Evolutionary conservation across 2,329 filamentous ascomycete genomes (phyloP).

Genomic region (Neonectria neomacrospora): DNA sequence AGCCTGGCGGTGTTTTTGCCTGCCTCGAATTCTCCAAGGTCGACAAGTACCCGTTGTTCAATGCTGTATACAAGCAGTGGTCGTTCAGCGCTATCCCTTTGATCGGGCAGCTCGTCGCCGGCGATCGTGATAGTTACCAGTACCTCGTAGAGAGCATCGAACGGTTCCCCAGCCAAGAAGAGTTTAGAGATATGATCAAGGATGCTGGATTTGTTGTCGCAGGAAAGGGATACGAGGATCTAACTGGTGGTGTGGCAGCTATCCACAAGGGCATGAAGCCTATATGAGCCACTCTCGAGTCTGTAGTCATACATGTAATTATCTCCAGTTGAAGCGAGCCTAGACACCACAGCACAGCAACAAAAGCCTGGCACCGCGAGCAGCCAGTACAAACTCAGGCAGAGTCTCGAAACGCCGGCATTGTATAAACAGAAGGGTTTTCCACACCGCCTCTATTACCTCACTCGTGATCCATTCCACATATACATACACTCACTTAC

Average conservation of each 20-base stretch:
- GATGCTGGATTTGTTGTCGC: constrained; percentile 88
- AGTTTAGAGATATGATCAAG: constrained; percentile 85
- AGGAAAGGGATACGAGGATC: constrained; percentile 85
- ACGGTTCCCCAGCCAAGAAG: constrained; percentile 85
- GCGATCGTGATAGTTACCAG: constrained; percentile 95
- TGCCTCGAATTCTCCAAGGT: constrained; percentile 94
- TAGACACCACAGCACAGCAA: constrained; percentile 2
- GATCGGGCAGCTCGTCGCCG: constrained; percentile 94
- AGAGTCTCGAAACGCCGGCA: constrained; percentile 24
- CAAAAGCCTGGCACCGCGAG: constrained; percentile 20
- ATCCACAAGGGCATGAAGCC: constrained; percentile 98
- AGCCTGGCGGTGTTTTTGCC: constrained; percentile 94
- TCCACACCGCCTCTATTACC: constrained; percentile 25
- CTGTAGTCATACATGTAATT: constrained; percentile 38
- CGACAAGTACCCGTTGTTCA: constrained; percentile 79
- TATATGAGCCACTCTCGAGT: constrained; percentile 43
- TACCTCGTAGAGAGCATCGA: constrained; percentile 99
- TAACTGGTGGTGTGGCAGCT: constrained; percentile 92
- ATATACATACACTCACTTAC: constrained; percentile 15
- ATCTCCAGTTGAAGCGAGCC: constrained; percentile 32
- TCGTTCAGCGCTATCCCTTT: constrained; percentile 94
- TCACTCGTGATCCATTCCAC: constrained; percentile 20
- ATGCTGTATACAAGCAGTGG: constrained; percentile 93
- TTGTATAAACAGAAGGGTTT: constrained; percentile 43
- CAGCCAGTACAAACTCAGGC: constrained; percentile 7